These are phyloP conservation scores for Monoraphidium neglectum DNA, from an alignment of 139 green algal genomes.

Conservation along the genomic window DNA sequence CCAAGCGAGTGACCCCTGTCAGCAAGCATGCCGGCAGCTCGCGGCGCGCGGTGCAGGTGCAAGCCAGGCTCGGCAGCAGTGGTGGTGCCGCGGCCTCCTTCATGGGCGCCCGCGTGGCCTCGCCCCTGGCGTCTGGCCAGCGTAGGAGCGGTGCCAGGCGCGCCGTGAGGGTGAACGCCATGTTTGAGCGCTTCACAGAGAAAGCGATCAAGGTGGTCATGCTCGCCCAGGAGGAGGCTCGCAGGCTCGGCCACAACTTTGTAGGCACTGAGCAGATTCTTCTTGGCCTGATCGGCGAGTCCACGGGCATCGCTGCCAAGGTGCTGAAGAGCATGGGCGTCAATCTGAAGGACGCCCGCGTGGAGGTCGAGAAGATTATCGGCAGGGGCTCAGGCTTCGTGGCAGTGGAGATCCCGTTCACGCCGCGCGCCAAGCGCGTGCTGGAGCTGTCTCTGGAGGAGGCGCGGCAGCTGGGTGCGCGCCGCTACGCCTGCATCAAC, in stretches of 20 bases:
- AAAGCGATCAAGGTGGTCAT: conserved; percentile 71
- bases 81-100: no score
- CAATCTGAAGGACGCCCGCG: conserved; percentile 97
- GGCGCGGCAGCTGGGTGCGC: conserved; percentile 91
- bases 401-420: conserved; percentile 99
- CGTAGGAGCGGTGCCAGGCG: no score
- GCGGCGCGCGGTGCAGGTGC: no score
- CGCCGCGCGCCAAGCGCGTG: conserved; percentile 97
- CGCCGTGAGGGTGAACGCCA: no score
- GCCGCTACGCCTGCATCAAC: no score
- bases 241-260: conserved; percentile 95
- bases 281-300: conserved; percentile 98
- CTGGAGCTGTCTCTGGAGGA: conserved; percentile 99
- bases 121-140: no score
- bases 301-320: conserved; percentile 99
- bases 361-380: conserved; percentile 99
- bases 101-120: no score
- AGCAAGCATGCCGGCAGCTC: no score
- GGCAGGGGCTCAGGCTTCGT: conserved; percentile 97
- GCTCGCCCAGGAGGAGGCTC: conserved; percentile 98
- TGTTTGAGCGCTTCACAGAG: no score
- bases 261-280: conserved; percentile 99
- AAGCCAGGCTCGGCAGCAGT: no score
- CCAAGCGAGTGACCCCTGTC: no score
- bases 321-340: conserved; percentile 99